Evolutionary conservation across 2,329 filamentous ascomycete species (phyloP), one percentile per base, ranked within the genome.

Genomic region (Bisporella sp.): DNA sequence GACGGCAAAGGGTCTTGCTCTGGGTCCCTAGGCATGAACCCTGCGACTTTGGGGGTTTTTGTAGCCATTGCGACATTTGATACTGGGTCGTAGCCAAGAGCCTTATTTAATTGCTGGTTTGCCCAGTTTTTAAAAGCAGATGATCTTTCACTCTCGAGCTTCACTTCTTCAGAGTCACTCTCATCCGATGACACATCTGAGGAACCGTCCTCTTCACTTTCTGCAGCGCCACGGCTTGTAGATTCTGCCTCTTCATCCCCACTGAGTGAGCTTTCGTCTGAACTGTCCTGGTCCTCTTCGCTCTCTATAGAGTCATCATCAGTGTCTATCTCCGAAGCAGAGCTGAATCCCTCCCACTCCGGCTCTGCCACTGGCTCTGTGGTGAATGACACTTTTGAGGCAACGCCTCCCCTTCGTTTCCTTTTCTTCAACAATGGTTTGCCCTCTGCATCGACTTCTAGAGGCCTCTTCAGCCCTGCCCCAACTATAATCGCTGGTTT

Each of bases 91-190:
- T 78, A 84, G 0, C 90, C 91, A 32, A 95, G 73, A 4, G 87
- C 85, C 60, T 92, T 80, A 61, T 96, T 96, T 51, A 91, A 80
- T 68, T 93, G 86, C 60, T 88, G 82, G 31, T 84, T 82, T 21
- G 93, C 93, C 93, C 93, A 99, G 2, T 85, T 79, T 67, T 97
- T 97, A 75, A 99, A 99, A 0, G 89, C 89, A 2, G 79, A 81
- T 41, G 71, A 71, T 50, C 70, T 68, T 54, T 69, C 63, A 61
- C 66, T 71, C 57, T 57, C 68, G 48, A 48, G 56, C 5, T 69
- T 66, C 39, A 63, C 59, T 33, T 63, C 64, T 21, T 61, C 62
- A 13, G 64, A 62, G 6, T 61, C 59, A 21, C 67, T 66, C 9
- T 60, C 60, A 8, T 59, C 52, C 13, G 65, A 60, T 4, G 62